A percentile compares a stretch with the other conserved stretches of the same genome.
phyloP scores from a whole-genome alignment of 1,284 basidiomycete genomes.

The Papiliotrema flavescens region DNA sequence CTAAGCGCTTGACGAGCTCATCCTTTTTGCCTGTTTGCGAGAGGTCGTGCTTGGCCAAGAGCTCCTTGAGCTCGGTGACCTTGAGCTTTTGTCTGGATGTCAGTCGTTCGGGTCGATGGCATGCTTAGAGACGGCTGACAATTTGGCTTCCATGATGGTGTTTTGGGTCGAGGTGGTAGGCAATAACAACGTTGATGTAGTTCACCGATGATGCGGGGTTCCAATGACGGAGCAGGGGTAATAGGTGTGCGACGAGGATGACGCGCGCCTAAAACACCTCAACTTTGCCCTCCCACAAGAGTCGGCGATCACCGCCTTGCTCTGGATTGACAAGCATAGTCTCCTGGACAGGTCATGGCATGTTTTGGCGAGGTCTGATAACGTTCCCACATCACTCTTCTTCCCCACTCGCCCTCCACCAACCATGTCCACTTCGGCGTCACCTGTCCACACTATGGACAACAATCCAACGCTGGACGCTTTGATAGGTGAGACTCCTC shows the following conservation, averaged over 20 bases:
- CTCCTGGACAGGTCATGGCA: not conserved
- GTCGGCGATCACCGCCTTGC: not conserved
- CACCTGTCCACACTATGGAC: not conserved
- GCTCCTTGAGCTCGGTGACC: conserved; percentile 50
- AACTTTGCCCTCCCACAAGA: too few relatives aligned
- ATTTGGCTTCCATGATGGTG: conserved; percentile 19
- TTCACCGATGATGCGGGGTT: not conserved
- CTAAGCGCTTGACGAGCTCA: conserved; percentile 47
- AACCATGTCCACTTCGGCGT: conserved; percentile 1
- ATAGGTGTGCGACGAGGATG: too few relatives aligned
- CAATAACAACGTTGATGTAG: not conserved
- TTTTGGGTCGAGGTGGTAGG: not conserved
- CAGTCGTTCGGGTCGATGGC: not conserved
- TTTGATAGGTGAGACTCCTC: conserved; percentile 5
- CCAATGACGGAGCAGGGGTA: not conserved
- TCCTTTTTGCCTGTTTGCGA: conserved; percentile 48
- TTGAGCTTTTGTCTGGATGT: conserved; percentile 46
- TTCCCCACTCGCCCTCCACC: conserved; percentile 5
- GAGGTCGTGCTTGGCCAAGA: conserved; percentile 38
- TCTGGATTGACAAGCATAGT: not conserved
- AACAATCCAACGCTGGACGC: conserved; percentile 3
- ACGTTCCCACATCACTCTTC: conserved; percentile 3
- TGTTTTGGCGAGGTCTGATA: not conserved
- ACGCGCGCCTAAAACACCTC: too few relatives aligned
- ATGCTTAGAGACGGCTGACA: conserved; percentile 9